These are phyloP conservation scores for Aspergillus baeticus DNA, from an alignment of 495 filamentous ascomycete genomes.

Conservation along the genomic window DNA sequence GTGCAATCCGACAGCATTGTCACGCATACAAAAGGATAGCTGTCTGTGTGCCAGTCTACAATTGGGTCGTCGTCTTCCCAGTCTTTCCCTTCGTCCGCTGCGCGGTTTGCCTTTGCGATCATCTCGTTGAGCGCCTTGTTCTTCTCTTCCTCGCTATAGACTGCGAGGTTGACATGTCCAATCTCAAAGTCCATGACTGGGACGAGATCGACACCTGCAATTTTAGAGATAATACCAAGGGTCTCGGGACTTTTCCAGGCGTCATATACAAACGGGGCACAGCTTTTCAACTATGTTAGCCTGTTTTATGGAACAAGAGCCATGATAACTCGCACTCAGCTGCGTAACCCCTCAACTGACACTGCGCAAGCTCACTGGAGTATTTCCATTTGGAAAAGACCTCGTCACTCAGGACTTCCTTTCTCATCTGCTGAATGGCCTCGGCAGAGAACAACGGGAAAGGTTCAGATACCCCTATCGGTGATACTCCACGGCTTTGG, in stretches of 20 bases:
- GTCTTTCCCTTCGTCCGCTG: slow-evolving; percentile 47
- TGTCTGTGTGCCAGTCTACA: slow-evolving; percentile 72
- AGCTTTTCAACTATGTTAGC: slow-evolving; percentile 35
- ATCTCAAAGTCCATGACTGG: slow-evolving; percentile 73
- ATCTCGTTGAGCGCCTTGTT: slow-evolving; percentile 42
- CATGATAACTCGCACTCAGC: slow-evolving; percentile 51
- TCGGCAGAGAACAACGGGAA: slow-evolving; percentile 71
- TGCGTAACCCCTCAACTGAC: slow-evolving; percentile 66
- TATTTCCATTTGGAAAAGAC: slow-evolving; percentile 66
- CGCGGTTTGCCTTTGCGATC: slow-evolving; percentile 35
- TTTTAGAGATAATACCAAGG: slow-evolving; percentile 62
- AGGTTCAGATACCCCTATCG: slow-evolving; percentile 67
- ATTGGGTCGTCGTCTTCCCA: slow-evolving; percentile 65
- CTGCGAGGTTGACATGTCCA: slow-evolving; percentile 68
- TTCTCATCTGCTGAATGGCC: slow-evolving; percentile 63
- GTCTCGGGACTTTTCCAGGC: slow-evolving; percentile 68
- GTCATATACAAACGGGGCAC: slow-evolving; percentile 66
- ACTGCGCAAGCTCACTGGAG: slow-evolving; percentile 62
- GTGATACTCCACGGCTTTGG: slow-evolving; percentile 58
- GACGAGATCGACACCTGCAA: slow-evolving; percentile 73
- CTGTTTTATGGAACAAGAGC: background rate
- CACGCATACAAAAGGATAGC: slow-evolving; percentile 76
- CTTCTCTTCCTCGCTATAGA: slow-evolving; percentile 56
- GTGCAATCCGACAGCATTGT: slow-evolving; percentile 72
- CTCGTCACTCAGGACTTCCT: slow-evolving; percentile 60